Evolutionary conservation across 1,284 basidiomycete genomes (phyloP), one percentile per base, ranked within the genome.

Genomic region (Cutaneotrichosporon cavernicola): DNA sequence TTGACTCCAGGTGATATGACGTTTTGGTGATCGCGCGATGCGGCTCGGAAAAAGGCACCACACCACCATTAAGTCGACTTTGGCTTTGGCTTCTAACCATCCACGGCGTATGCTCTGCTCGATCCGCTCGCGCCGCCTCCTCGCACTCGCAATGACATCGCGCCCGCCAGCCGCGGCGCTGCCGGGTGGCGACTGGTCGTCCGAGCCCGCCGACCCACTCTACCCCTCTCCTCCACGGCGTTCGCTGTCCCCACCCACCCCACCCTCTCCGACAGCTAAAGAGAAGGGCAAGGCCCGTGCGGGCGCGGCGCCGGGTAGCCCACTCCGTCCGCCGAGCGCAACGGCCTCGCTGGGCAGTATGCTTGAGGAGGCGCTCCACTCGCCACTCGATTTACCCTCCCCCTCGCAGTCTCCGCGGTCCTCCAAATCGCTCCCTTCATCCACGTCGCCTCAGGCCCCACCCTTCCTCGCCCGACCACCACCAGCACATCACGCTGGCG

Each of bases 311-410:
- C 58, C 64, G 6, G 34, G 34, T 4, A 58, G 56, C 0, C 64
- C 64, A 1, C 56, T 65, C 5, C 30, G 52, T n/a, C 53, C 53
- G 1, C 30, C 56, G 5, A 21, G 26, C 3, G 56, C 64, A 1
- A 38, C 34, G 13, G 57, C 56, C 18, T 55, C 66, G 13, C 56
- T 71, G 22, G 21, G 56, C 22, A 58, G 61, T 6, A 52, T 62
- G 46, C 40, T 75, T 43, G 61, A 72, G 61, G 76, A 78, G 51
- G 75, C 76, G 8, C 63, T 77, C 8, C 47, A 64, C 21, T 75
- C 74, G 1, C 69, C 70, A 1, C 58, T 77, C n/a, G 65, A 66
- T 40, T 58, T 66, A 2, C 51, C 64, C 14, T n/a, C 51, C 16
- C 16, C 56, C 63, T 68, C 5, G 61, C 62, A 21, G 2, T 14